Evolutionary conservation across 495 filamentous ascomycete genomes (phyloP).

Genomic region (Viridothelium virens): DNA sequence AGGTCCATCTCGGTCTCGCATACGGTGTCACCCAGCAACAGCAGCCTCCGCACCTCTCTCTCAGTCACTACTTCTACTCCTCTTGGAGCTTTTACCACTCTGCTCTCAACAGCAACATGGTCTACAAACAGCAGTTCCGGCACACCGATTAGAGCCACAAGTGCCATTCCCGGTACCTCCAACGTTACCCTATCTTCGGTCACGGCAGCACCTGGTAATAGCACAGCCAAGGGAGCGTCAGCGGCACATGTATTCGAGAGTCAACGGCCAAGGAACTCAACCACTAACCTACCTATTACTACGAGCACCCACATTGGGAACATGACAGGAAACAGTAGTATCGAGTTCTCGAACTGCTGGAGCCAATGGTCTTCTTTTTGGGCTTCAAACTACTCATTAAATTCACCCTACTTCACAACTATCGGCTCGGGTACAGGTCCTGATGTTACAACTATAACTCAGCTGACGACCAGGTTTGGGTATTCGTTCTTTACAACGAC

Average conservation of each 20-base stretch:
- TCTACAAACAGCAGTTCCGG: not conserved
- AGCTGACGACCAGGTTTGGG: not conserved
- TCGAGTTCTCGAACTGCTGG: not conserved
- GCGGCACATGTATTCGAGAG: not conserved
- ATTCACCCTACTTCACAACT: not conserved
- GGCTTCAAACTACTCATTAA: not conserved
- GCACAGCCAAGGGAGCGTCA: not conserved
- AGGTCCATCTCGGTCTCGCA: not conserved
- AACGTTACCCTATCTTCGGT: not conserved
- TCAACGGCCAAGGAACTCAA: not conserved
- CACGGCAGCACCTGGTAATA: not conserved
- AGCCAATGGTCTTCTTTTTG: not conserved
- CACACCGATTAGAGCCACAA: not conserved
- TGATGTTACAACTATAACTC: not conserved
- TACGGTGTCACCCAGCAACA: not conserved
- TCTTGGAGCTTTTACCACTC: not conserved
- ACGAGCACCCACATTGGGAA: not conserved
- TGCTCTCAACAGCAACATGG: not conserved
- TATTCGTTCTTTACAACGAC: not conserved
- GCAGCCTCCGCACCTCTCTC: not conserved
- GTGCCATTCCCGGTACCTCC: not conserved
- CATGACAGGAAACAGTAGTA: not conserved
- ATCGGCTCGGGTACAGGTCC: not conserved
- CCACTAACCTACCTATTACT: not conserved
- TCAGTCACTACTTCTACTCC: not conserved